A percentile compares a stretch with the other conserved stretches of the same genome.
These are phyloP conservation scores for Leptodontidium sp. DNA, from an alignment of 2,329 filamentous ascomycete genomes.

Conservation along the genomic window DNA sequence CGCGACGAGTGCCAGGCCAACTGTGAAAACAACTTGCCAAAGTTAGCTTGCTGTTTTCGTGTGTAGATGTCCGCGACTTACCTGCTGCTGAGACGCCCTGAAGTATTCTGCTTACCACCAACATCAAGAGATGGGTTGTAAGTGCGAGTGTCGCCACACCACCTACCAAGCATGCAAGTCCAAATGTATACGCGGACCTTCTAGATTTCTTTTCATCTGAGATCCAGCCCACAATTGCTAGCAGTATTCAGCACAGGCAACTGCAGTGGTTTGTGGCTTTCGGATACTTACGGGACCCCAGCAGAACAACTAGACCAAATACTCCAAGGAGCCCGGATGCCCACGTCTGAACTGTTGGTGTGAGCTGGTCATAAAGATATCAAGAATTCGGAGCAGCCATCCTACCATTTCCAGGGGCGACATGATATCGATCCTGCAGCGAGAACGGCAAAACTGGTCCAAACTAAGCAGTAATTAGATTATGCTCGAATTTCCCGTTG, in stretches of 20 bases:
- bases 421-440: constrained; percentile 15
- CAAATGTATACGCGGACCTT: constrained; percentile 20
- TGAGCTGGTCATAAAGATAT: not conserved
- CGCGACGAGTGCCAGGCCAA: constrained; percentile 73
- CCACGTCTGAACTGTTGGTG: constrained; percentile 23
- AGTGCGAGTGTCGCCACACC: constrained; percentile 14
- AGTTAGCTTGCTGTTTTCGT: not conserved
- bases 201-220: constrained; percentile 15
- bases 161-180: constrained; percentile 10
- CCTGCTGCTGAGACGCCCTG: constrained; percentile 71
- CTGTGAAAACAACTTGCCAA: constrained; percentile 69
- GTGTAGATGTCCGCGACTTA: not conserved
- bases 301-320: constrained; percentile 20
- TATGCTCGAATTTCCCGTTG: too few relatives aligned
- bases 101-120: constrained; percentile 68
- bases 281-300: constrained; percentile 20
- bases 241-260: not conserved
- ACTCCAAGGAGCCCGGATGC: constrained; percentile 22
- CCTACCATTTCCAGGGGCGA: constrained; percentile 17
- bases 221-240: constrained; percentile 22
- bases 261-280: not conserved
- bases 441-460: constrained; percentile 21
- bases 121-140: constrained; percentile 32
- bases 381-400: not conserved
- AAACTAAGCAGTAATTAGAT: constrained; percentile 9